Evolutionary conservation across 2,329 filamentous ascomycete genomes (phyloP).

Genomic region (Fusarium tjaetaba): DNA sequence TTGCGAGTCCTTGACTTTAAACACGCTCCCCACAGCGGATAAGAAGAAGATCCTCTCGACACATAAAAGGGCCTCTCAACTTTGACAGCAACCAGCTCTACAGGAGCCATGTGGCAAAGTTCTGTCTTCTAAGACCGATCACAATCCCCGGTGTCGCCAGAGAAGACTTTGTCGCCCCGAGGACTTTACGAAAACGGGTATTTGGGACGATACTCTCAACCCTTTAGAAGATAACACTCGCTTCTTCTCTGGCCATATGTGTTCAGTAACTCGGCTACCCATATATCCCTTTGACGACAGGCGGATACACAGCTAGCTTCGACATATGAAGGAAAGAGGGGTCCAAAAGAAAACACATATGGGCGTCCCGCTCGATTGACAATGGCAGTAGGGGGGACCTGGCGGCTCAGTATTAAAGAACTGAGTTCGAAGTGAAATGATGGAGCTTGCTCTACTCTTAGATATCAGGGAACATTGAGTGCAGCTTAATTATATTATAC

Average conservation of each 20-base stretch:
- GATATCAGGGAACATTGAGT: not conserved
- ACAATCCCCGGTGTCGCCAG: fast-evolving
- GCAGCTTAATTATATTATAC: fast-evolving
- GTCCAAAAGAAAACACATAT: not conserved
- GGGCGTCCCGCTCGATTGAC: too few species aligned
- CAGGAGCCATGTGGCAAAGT: not conserved
- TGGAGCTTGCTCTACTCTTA: not conserved
- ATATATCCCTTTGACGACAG: not conserved
- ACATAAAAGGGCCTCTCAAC: not conserved
- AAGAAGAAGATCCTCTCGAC: not conserved
- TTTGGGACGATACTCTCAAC: too few species aligned
- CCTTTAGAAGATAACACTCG: fast-evolving
- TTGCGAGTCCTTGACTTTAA: too few species aligned
- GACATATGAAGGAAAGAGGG: not conserved
- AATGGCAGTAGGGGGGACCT: not conserved
- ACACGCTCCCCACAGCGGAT: too few species aligned
- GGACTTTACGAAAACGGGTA: fast-evolving
- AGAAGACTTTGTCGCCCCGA: too few species aligned
- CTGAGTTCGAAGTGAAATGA: not conserved
- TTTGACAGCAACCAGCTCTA: not conserved
- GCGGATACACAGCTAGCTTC: not conserved
- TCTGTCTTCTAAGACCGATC: fast-evolving
- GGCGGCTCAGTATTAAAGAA: not conserved
- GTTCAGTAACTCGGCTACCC: not conserved
- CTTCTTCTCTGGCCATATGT: not conserved